Percentiles rank a stretch among this genome's conserved stretches.
Evolutionary conservation across 73 alveolate genomes (phyloP).

Genomic region (Effrenium voratum): DNA sequence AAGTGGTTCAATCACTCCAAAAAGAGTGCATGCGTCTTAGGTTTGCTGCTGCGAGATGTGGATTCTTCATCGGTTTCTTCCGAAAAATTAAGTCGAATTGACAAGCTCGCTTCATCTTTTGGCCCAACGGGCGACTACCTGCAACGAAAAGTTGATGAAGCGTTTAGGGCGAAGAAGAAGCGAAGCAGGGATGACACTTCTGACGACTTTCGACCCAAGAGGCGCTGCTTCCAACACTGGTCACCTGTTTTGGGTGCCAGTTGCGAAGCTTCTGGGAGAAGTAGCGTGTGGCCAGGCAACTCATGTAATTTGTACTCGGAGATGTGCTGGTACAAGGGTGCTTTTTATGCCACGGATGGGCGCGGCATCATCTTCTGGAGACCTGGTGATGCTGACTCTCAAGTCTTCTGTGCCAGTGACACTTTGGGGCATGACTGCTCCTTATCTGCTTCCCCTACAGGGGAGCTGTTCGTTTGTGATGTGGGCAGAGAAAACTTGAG

Average conservation of each 20-base stretch:
- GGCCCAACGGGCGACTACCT: background rate
- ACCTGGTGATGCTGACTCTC: background rate
- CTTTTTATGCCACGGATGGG: background rate
- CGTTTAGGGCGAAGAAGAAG: background rate
- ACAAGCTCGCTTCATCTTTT: background rate
- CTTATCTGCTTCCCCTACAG: background rate
- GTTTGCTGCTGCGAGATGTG: background rate
- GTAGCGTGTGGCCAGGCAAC: background rate
- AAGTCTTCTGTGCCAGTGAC: too few species aligned
- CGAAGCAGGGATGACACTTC: background rate
- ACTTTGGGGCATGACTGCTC: background rate
- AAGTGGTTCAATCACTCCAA: background rate
- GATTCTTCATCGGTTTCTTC: background rate
- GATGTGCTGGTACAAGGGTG: constrained; percentile 1
- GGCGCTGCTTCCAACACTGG: background rate
- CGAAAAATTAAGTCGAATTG: background rate
- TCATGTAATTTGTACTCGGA: too few species aligned
- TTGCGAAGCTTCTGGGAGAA: background rate
- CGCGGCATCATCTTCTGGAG: background rate
- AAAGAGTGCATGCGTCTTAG: background rate
- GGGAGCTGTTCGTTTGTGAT: background rate
- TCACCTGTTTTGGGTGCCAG: background rate
- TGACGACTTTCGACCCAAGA: background rate
- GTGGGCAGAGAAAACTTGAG: background rate
- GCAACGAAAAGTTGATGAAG: background rate